phyloP scores from a whole-genome alignment of 495 filamentous ascomycete genomes.

The Aspergillus nanangensis region DNA sequence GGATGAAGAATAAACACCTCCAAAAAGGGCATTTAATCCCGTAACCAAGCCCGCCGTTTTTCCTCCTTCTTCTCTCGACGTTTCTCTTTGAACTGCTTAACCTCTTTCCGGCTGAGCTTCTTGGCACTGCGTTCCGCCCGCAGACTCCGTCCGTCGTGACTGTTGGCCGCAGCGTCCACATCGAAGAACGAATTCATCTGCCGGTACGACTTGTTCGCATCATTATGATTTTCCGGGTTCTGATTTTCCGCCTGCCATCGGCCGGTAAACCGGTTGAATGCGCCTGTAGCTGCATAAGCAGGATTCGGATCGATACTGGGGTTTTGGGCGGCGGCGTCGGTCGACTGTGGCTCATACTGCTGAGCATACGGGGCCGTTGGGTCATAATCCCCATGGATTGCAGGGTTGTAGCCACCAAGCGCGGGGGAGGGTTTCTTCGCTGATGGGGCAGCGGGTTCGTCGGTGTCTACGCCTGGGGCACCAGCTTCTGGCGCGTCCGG shows the following conservation, averaged over 20 bases:
- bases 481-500: slow-evolving; percentile 33
- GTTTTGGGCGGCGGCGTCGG: slow-evolving; percentile 25
- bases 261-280: slow-evolving; percentile 93
- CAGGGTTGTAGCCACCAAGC: slow-evolving; percentile 83
- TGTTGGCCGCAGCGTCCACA: slow-evolving; percentile 94
- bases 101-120: slow-evolving; percentile 78
- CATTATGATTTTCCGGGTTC: slow-evolving; percentile 72
- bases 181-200: slow-evolving; percentile 97
- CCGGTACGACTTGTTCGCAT: slow-evolving; percentile 80
- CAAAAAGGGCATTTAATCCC: too few species aligned
- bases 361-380: slow-evolving; percentile 88
- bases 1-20: too few species aligned
- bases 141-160: slow-evolving; percentile 84
- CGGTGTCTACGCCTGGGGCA: slow-evolving; percentile 19
- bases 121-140: slow-evolving; percentile 88
- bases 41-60: slow-evolving; percentile 86
- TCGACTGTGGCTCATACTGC: slow-evolving; percentile 31
- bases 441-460: slow-evolving; percentile 6
- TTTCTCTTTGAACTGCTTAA: slow-evolving; percentile 74
- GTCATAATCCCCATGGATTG: slow-evolving; percentile 94
- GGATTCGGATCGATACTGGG: slow-evolving; percentile 29
- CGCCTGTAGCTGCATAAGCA: slow-evolving; percentile 61
- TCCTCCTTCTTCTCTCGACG: slow-evolving; percentile 86
- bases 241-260: slow-evolving; percentile 64
- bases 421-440: slow-evolving; percentile 13